phyloP scores from a whole-genome alignment of 306 rosid species.

The Lablab purpureus region DNA sequence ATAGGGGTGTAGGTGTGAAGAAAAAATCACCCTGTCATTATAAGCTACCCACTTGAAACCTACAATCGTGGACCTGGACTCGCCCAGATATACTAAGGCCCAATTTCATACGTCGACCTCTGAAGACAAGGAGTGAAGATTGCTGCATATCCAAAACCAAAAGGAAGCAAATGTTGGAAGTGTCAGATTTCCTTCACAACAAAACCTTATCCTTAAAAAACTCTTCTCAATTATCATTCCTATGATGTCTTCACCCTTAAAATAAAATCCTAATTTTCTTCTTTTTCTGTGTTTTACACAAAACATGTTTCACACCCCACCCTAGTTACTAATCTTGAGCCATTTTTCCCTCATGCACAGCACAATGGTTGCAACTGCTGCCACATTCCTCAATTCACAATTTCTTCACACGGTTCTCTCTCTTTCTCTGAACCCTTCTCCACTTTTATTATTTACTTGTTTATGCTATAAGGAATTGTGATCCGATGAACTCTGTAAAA shows the following conservation, averaged over 20 bases:
- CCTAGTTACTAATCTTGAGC: not conserved
- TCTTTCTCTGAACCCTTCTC: not conserved
- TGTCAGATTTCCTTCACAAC: conserved; percentile 5
- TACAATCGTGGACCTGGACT: no score
- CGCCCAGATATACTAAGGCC: no score
- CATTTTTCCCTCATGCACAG: conserved; percentile 9
- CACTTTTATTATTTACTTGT: not conserved
- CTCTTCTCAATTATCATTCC: not conserved
- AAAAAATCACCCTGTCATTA: no score
- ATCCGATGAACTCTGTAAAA: not conserved
- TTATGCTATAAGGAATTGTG: not conserved
- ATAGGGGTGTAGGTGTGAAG: no score
- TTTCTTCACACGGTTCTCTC: conserved; percentile 57
- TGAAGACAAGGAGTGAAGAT: no score
- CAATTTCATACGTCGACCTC: no score
- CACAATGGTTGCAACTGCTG: conserved; percentile 55
- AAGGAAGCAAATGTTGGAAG: conserved; percentile 16
- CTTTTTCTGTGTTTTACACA: not conserved
- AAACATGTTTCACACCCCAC: conserved; percentile 4
- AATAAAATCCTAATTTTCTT: not conserved
- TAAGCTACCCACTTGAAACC: no score
- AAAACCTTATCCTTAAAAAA: conserved; percentile 31
- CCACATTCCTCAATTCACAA: conserved; percentile 44
- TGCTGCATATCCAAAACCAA: not conserved
- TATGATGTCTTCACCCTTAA: not conserved